Conservation (phyloP, 176 grass and related monocot genomes). For the Pharus latifolius region DNA sequence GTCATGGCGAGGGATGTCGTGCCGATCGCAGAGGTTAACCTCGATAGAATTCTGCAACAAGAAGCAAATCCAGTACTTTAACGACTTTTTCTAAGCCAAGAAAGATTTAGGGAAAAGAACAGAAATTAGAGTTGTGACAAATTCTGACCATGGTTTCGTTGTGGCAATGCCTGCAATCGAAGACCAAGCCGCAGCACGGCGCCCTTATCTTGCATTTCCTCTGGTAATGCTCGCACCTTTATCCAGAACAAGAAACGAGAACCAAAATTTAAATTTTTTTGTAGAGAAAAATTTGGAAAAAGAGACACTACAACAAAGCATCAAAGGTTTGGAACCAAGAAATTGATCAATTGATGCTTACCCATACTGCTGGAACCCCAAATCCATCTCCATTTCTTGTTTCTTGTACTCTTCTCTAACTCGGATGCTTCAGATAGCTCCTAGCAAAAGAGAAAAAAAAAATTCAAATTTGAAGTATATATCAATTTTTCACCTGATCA, state of each 20-base stretch:
- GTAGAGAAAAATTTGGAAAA: too few relatives aligned
- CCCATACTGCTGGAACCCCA: slow-evolving; percentile 14
- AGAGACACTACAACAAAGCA: too few relatives aligned
- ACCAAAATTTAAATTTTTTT: not conserved
- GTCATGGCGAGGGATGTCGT: slow-evolving; percentile 67
- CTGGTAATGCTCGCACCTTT: slow-evolving; percentile 66
- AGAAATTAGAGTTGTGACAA: not conserved
- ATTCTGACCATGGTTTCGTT: slow-evolving; percentile 55
- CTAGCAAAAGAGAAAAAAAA: too few relatives aligned
- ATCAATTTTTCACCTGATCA: too few relatives aligned
- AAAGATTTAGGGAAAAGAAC: not conserved
- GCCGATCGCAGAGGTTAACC: slow-evolving; percentile 34
- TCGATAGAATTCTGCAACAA: slow-evolving; percentile 54
- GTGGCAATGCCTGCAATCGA: slow-evolving; percentile 87
- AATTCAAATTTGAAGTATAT: too few relatives aligned
- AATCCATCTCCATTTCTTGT: slow-evolving; percentile 15
- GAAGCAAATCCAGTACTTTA: not conserved
- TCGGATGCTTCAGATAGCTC: not conserved
- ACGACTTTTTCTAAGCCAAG: not conserved
- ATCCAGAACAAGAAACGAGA: not conserved
- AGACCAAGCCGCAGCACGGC: slow-evolving; percentile 74
- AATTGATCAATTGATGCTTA: too few relatives aligned
- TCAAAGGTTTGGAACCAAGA: too few relatives aligned
- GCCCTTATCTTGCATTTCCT: slow-evolving; percentile 61
- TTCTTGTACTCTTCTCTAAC: not conserved